Evolutionary conservation across 78 protist species (phyloP).

Genomic region (Speleostelium caveatum): DNA sequence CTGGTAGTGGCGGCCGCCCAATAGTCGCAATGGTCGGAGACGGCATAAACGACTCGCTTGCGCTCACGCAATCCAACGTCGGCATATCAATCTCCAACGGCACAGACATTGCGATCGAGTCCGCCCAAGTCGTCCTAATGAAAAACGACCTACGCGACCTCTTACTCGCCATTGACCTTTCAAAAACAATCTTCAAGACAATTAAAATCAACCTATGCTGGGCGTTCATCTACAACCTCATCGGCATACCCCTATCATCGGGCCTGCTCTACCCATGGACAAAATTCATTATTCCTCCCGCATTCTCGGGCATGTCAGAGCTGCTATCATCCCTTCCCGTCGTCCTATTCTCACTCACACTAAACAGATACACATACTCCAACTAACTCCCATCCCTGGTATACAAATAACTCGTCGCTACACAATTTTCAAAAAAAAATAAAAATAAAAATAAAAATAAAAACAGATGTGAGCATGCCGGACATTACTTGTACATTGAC

Average conservation of each 20-base stretch:
- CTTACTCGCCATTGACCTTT: conserved; percentile 78
- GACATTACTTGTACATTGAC: no score
- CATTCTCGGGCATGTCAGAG: conserved; percentile 86
- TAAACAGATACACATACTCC: conserved; percentile 32
- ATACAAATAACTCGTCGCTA: no score
- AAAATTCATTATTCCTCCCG: conserved; percentile 83
- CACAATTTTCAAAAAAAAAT: no score
- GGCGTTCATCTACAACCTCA: conserved; percentile 93
- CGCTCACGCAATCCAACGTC: conserved; percentile 87
- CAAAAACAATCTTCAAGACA: conserved; percentile 54
- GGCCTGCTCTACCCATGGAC: conserved; percentile 88
- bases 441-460: no score
- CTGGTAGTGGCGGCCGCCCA: not conserved
- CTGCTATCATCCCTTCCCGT: conserved; percentile 87
- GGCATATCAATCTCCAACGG: conserved; percentile 92
- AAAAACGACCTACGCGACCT: conserved; percentile 80
- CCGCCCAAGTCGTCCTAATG: conserved; percentile 88
- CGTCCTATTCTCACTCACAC: conserved; percentile 51
- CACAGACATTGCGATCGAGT: conserved; percentile 91
- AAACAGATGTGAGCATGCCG: no score
- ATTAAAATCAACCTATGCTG: conserved; percentile 90
- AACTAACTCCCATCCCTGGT: no score
- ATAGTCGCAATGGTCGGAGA: conserved; percentile 96
- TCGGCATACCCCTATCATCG: conserved; percentile 92
- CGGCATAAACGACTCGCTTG: conserved; percentile 96